Evolutionary conservation across 2,329 filamentous ascomycete genomes (phyloP), one percentile per base, ranked within the genome.

Genomic region (Xylaria sp.): DNA sequence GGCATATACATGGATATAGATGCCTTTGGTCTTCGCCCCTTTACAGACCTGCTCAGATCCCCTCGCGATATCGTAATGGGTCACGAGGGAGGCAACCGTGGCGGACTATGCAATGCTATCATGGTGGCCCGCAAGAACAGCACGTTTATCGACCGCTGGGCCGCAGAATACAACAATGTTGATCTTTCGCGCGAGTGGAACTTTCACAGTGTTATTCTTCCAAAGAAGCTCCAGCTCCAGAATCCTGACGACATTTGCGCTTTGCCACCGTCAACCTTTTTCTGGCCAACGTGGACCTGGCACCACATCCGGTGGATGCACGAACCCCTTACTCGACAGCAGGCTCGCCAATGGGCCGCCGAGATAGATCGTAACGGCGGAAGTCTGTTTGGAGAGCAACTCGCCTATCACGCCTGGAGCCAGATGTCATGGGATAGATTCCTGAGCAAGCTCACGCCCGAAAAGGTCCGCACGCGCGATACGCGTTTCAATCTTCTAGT

Each of bases 281-380:
- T 81, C 73, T 82, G 80, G 80, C 80, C 80, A 1, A 82, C 80
- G 8, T 82, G 80, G 80, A 82, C 80, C 2, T 79, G 76, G 74
- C 71, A 75, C 25, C 79, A 81, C 67, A 74, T 82, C 57, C 75
- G 79, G 51, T 82, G 78, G 74, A 81, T 82, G 80, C 80, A 82
- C 66, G 69, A 78, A 55, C 69, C 72, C 18, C 68, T 82, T 9
- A 73, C 70, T n/a, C 65, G 62, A 5, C 67, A 76, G 4, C 76
- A 80, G 62, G 76, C 78, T 1, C 67, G 70, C 13, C 75, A 75
- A 25, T 80, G 79, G 76, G 54, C 77, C 1, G 69, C 66, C 13
- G 73, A 76, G 68, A 75, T 82, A 31, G 67, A 75, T 12, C 71
- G 68, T 12, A 78, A 81, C 52, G 75, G 75, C 3, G 80, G 80